Conservation (phyloP, 208 protist genomes). For the Acanthamoeba royreba region DNA sequence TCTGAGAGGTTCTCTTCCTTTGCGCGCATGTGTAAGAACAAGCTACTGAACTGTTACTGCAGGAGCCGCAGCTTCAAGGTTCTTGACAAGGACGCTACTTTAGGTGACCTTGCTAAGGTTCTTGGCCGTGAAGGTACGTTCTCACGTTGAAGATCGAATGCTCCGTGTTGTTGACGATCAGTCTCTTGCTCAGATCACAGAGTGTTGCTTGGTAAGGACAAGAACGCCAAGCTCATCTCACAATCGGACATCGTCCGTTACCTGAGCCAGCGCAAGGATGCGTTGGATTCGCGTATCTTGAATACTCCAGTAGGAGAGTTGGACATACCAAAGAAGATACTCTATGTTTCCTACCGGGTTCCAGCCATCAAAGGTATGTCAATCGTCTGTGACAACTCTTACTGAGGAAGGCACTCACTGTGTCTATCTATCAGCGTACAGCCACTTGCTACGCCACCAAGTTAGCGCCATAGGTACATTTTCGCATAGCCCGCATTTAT, state of each 20-base stretch:
- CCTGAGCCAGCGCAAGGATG: background rate
- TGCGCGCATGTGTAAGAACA: too few relatives aligned
- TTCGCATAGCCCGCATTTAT: too few relatives aligned
- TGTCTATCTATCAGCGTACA: too few relatives aligned
- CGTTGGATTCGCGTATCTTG: background rate
- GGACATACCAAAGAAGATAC: background rate
- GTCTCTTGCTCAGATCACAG: background rate
- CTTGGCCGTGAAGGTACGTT: background rate
- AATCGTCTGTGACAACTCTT: too few relatives aligned
- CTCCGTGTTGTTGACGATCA: background rate
- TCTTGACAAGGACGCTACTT: background rate
- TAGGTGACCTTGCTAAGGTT: background rate
- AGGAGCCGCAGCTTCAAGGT: background rate
- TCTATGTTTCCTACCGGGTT: background rate
- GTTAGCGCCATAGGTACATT: too few relatives aligned
- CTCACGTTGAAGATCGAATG: background rate
- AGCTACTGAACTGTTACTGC: background rate
- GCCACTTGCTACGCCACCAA: too few relatives aligned
- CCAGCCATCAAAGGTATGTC: background rate
- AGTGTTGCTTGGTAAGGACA: background rate
- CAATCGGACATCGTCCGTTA: slow-evolving; percentile 1
- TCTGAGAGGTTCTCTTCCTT: background rate
- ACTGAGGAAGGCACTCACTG: too few relatives aligned
- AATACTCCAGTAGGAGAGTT: background rate
- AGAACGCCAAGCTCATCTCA: background rate